A percentile compares a stretch with the other conserved stretches of the same genome.
Conservation (phyloP, 2,329 filamentous ascomycete species). For the Macroventuria anomochaeta region DNA sequence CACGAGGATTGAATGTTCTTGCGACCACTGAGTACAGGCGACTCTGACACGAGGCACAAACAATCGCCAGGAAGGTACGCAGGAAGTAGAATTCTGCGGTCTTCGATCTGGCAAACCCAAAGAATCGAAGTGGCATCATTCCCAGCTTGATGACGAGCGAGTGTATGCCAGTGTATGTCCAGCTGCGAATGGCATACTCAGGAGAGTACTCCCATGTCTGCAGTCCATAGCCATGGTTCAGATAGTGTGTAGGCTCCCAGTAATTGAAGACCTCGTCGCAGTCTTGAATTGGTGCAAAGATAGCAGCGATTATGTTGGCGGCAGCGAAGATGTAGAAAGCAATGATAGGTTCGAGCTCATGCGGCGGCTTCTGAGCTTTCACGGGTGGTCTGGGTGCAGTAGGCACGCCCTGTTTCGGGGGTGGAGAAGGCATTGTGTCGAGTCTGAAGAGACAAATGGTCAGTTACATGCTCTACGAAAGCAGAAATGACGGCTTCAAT, state of each 20-base stretch:
- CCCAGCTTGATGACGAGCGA: conserved; percentile 72
- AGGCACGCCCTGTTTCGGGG: conserved; percentile 15
- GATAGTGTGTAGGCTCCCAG: conserved; percentile 96
- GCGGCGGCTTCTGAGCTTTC: conserved; percentile 38
- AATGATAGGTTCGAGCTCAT: conserved; percentile 68
- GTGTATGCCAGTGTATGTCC: conserved; percentile 86
- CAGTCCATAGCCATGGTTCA: conserved; percentile 88
- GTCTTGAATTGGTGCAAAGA: conserved; percentile 91
- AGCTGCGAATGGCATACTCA: conserved; percentile 91
- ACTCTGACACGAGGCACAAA: conserved; percentile 83
- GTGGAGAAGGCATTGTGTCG: conserved; percentile 14
- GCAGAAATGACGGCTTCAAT: not conserved
- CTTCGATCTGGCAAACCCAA: conserved; percentile 50
- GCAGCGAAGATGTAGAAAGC: conserved; percentile 82
- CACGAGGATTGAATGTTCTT: conserved; percentile 76
- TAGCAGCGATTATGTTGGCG: conserved; percentile 76
- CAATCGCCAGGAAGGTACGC: conserved; percentile 73
- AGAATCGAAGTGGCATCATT: conserved; percentile 56
- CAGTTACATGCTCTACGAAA: conserved; percentile 25
- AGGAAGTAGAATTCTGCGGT: conserved; percentile 82
- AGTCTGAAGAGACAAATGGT: conserved; percentile 12
- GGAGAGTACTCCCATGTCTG: conserved; percentile 99
- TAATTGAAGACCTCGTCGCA: conserved; percentile 99
- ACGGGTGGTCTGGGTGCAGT: not conserved
- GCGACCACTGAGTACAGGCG: conserved; percentile 80